These are phyloP conservation scores for Amesomyces nigricolor DNA, from an alignment of 2,329 filamentous ascomycete genomes.

Conservation along the genomic window DNA sequence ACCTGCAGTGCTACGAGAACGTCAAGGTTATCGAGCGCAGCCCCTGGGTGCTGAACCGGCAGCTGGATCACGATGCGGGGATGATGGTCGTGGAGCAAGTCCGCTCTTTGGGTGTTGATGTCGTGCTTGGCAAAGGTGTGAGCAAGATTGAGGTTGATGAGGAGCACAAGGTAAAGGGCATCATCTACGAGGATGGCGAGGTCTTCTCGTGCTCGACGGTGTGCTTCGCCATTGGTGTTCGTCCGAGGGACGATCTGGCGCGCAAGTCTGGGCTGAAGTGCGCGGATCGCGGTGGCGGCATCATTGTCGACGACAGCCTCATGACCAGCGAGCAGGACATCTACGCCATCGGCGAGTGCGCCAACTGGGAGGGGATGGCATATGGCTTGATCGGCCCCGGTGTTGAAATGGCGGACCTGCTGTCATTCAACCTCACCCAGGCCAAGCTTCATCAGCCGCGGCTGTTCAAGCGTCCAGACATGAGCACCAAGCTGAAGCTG, in stretches of 20 bases:
- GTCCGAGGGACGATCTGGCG: conserved; percentile 72
- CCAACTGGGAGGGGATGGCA: conserved; percentile 80
- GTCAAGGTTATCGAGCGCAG: conserved; percentile 80
- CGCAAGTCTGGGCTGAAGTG: conserved; percentile 64
- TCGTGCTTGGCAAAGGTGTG: conserved; percentile 71
- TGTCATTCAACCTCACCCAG: conserved; percentile 86
- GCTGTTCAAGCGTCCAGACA: conserved; percentile 72
- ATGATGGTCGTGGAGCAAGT: conserved; percentile 79
- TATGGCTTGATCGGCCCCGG: conserved; percentile 87
- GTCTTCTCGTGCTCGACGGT: conserved; percentile 71
- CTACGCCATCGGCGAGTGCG: conserved; percentile 87
- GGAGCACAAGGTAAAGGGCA: conserved; percentile 62
- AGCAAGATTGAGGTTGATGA: conserved; percentile 63
- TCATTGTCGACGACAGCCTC: conserved; percentile 62
- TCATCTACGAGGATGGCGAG: conserved; percentile 77
- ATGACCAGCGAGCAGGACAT: conserved; percentile 66
- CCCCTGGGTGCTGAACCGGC: conserved; percentile 73
- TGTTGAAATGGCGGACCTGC: conserved; percentile 86
- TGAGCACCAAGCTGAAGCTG: conserved; percentile 88
- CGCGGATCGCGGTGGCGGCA: conserved; percentile 67
- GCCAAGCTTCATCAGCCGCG: conserved; percentile 65
- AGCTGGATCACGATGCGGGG: conserved; percentile 77
- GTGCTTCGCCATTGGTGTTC: conserved; percentile 86
- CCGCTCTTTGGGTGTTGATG: conserved; percentile 68
- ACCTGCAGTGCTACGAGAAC: conserved; percentile 65